Evolutionary conservation across 129 eudicot genomes (phyloP), one percentile per base, ranked within the genome.

Genomic region (Artemisia tridentata): DNA sequence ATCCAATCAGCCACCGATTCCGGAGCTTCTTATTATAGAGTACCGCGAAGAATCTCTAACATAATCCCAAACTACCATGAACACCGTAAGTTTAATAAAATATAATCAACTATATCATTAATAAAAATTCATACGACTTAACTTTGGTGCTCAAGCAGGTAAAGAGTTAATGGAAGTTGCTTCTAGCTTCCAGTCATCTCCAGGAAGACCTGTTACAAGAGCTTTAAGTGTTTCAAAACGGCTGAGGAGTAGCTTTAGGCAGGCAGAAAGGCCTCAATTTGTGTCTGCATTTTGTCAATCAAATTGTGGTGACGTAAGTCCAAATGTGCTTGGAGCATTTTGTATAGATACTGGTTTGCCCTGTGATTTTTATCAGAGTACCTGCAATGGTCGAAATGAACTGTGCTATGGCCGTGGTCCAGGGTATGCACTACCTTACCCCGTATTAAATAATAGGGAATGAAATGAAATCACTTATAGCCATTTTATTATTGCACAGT

Each of bases 41-140:
- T 75, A 69, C 96, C 90, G 27, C 78, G 96, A 82, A 82, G 97
- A 85, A 81, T 90, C 74, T 91, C 96, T 43, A 84, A 75, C 79
- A 91, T 88, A 63, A 88, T 91, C 72, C 83, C 88, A 13, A 65
- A 49, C 29, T 65, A 62, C 72, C 85, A 77, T 67, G 75, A 80
- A 57, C 67, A 80, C 20, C 86, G 97, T 88, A 85, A 81, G 97
- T 83, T 57, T 64, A 17, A 49, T 60, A 46, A 7, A 2, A 10
- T 41, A 10, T 15, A 11, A 65, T 2, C 23, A 14, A 12, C 38
- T 3, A 25, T 59, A 1, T 19, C 3, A 2, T 1, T 18, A 5
- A 16, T 55, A 7, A 9, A 31, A 25, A 3, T 68, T 17, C 25
- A 11, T 56, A 41, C 67, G 21, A 19, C 45, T 71, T 55, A 21